Evolutionary conservation across 371 early-diverging fungal genomes (phyloP).

Genomic region (Mortierella sp.): DNA sequence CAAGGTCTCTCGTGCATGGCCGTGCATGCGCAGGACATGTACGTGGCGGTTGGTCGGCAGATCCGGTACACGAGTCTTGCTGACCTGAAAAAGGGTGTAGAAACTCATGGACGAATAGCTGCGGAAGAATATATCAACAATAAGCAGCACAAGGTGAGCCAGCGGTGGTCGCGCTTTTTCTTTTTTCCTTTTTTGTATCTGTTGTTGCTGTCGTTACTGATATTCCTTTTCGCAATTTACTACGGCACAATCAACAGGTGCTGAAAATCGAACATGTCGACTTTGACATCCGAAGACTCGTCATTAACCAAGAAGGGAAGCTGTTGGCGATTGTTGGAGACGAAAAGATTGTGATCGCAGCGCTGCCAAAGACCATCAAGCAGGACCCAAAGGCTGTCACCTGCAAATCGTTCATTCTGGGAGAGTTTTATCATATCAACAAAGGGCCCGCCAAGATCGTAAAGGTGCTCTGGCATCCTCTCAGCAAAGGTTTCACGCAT

Average conservation of each 20-base stretch:
- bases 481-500: conserved; percentile 51
- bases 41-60: conserved; percentile 42
- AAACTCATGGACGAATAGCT: conserved; percentile 23
- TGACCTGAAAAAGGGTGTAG: conserved; percentile 47
- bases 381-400: conserved; percentile 32
- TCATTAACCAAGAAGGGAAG: conserved; percentile 47
- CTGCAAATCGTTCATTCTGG: conserved; percentile 44
- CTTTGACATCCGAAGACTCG: conserved; percentile 48
- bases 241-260: conserved; percentile 3
- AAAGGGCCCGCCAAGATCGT: conserved; percentile 48
- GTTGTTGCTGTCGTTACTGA: neutral
- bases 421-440: conserved; percentile 52
- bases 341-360: conserved; percentile 49
- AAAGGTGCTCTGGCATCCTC: conserved; percentile 54
- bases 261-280: conserved; percentile 34
- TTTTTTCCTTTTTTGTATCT: neutral
- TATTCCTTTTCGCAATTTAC: neutral
- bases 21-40: conserved; percentile 41
- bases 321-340: conserved; percentile 52
- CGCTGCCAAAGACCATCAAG: conserved; percentile 19
- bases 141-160: conserved; percentile 49
- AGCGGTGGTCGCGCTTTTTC: neutral
- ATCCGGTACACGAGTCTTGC: conserved; percentile 36
- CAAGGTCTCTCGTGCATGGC: conserved; percentile 49
- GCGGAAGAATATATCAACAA: conserved; percentile 33